Conservation (phyloP, 805 yeast species). For the Kodamaea sagamina region DNA sequence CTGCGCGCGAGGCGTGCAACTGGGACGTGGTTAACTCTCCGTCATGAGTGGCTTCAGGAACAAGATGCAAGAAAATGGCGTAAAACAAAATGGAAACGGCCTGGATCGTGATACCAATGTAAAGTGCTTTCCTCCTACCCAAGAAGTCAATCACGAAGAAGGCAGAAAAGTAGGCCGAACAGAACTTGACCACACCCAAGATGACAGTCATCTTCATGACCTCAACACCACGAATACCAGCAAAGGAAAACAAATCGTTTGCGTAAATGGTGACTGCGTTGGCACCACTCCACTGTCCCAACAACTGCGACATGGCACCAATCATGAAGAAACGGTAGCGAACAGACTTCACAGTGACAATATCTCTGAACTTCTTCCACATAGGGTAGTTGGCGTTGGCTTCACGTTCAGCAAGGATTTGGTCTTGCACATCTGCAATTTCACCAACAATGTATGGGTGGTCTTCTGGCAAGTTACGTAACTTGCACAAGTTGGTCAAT, state of each 20-base stretch:
- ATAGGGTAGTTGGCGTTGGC: constrained; percentile 18
- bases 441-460: constrained; percentile 28
- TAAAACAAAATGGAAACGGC: constrained; percentile 20
- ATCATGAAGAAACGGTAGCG: constrained; percentile 25
- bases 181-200: constrained; percentile 27
- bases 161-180: constrained; percentile 24
- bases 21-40: constrained; percentile 17
- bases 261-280: constrained; percentile 29
- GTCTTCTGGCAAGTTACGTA: constrained; percentile 24
- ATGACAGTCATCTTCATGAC: constrained; percentile 27
- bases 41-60: constrained; percentile 22
- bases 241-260: constrained; percentile 23
- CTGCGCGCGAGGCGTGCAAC: constrained; percentile 20
- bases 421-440: constrained; percentile 26
- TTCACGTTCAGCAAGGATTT: constrained; percentile 22
- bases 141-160: constrained; percentile 27
- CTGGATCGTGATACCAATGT: constrained; percentile 25
- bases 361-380: constrained; percentile 18
- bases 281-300: constrained; percentile 31
- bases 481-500: constrained; percentile 20
- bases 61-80: constrained; percentile 25
- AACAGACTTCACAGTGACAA: constrained; percentile 21
- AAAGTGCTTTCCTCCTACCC: constrained; percentile 25
- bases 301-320: constrained; percentile 21
- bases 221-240: constrained; percentile 23